A percentile compares a stretch with the other conserved stretches of the same genome.
These are phyloP conservation scores for Russula abietina DNA, from an alignment of 768 basidiomycete genomes.

Conservation along the genomic window DNA sequence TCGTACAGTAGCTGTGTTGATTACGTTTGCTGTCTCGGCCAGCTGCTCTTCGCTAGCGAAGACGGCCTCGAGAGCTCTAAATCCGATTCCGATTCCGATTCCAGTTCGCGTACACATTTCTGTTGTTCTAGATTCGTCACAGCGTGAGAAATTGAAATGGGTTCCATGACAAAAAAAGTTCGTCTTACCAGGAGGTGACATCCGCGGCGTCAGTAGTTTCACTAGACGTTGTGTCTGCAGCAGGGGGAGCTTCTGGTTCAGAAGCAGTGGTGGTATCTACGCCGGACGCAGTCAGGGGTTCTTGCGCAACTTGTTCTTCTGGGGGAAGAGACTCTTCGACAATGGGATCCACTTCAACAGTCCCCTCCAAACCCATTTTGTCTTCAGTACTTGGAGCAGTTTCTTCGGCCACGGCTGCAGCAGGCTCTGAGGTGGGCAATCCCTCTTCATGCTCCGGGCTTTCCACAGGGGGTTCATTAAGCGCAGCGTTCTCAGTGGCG, in stretches of 20 bases:
- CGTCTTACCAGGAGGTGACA: background rate
- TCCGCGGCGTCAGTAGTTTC: background rate
- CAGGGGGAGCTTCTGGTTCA: background rate
- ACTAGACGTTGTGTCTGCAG: background rate
- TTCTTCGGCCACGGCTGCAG: background rate
- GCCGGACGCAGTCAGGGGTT: background rate
- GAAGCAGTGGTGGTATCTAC: background rate
- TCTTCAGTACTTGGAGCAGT: background rate
- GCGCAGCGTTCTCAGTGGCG: background rate
- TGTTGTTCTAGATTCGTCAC: background rate
- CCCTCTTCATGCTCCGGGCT: background rate
- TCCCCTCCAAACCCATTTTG: background rate
- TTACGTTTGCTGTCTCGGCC: background rate
- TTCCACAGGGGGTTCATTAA: background rate
- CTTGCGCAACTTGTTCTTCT: slow-evolving; percentile 5
- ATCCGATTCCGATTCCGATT: background rate
- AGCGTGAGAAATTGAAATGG: background rate
- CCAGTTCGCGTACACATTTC: background rate
- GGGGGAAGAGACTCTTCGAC: background rate
- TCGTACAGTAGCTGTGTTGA: no score
- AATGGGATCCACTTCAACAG: background rate
- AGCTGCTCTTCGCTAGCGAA: background rate
- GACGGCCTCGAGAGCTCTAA: background rate
- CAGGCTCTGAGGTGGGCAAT: background rate
- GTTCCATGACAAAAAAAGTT: background rate